Base-by-base conservation (phyloP, 2,329 filamentous ascomycete species). In the Monosporascus sp. region DNA sequence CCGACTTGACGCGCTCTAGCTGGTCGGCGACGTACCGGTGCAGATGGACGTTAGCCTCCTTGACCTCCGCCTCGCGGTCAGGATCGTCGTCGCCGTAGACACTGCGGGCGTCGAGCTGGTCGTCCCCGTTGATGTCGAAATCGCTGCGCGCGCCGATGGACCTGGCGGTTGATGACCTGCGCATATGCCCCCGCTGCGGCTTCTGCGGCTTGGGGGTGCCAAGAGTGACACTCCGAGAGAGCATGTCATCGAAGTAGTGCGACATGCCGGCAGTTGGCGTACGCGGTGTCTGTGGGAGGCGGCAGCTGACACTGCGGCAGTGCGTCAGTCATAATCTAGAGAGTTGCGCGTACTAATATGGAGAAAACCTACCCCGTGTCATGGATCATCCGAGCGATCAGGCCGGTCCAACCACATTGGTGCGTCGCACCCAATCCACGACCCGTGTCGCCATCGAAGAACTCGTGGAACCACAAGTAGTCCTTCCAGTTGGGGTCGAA, bases 321-420 rank as follows among this genome's bases (percentile, higher is more conserved):
- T 17, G 50, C 44, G 69, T 83, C 72, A 84, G 77, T 64, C 54
- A 27, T 45, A 7, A 44, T 41, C 6, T 50, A 35, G 11, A 35
- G 9, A 35, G 9, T 35, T 35, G 9, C 31, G 11, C 2, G 31
- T 14, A 14, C 31, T 35, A 35, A 18, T 15, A 31, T 48, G 6
- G 52, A 31, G 18, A 20, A 39, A 44, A 74, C 86, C 76, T 85
- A 94, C 89, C 92, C 93, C 61, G 93, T 97, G 67, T 97, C 94
- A 64, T 97, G 93, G 55, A 97, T 97, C 83, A 97, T 89, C 72
- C 95, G 92, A 25, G 93, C 93, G 69, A 97, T 91, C 61, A 97
- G 73, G 24, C 93, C 93, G 38, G 93, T 97, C 93, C 94, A 97
- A 49, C 93, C 93, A 67, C 90, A 96, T 71, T 97, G 94, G 71